Percentiles rank a stretch among this genome's conserved stretches.
phyloP scores from a whole-genome alignment of 2,329 filamentous ascomycete genomes.

The Talaromyces sp. region DNA sequence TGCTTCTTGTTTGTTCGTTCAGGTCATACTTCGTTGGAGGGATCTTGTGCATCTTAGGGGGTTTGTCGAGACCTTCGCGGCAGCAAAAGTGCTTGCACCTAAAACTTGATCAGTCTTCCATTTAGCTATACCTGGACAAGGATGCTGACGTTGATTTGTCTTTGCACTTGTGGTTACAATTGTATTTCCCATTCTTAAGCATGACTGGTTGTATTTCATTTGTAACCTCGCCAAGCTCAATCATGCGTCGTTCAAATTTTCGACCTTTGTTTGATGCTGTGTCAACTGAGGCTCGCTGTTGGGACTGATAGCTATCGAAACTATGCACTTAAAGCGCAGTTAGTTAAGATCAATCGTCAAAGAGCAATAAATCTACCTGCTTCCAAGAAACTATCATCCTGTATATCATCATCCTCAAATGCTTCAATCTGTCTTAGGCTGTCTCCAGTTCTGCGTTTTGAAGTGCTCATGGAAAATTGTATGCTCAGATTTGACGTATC shows the following conservation, averaged over 20 bases:
- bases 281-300: background rate
- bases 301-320: background rate
- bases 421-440: constrained; percentile 39
- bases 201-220: constrained; percentile 43
- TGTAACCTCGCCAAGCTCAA: background rate
- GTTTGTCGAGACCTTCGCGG: constrained; percentile 65
- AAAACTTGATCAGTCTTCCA: constrained; percentile 17
- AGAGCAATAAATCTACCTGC: constrained; percentile 29
- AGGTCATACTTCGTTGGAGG: background rate
- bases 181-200: constrained; percentile 68
- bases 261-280: background rate
- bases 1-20: constrained; percentile 30
- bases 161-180: constrained; percentile 68
- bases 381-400: constrained; percentile 52
- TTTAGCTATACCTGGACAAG: background rate
- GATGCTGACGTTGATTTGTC: constrained; percentile 47
- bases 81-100: constrained; percentile 72
- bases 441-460: constrained; percentile 22
- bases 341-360: background rate
- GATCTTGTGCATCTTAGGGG: constrained; percentile 43
- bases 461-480: constrained; percentile 20
- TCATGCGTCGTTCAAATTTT: background rate
- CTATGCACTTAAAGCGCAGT: background rate
- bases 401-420: constrained; percentile 52
- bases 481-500: constrained; percentile 17